Conservation (phyloP, 176 grass and related monocot species). For the Aegilops longissima region DNA sequence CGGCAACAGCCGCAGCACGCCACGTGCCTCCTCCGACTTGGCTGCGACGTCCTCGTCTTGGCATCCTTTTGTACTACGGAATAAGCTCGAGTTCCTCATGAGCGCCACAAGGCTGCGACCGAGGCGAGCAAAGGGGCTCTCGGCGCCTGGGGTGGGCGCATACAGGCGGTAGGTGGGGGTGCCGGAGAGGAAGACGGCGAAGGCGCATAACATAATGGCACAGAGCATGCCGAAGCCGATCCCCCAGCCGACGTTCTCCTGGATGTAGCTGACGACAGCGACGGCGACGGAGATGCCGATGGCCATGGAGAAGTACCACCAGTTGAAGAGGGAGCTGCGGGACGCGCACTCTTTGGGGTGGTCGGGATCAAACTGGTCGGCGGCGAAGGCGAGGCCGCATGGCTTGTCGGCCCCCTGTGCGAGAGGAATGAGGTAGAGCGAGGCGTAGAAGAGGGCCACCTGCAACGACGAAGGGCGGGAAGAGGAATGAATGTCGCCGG, state of each 20-base stretch:
- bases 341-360: background rate
- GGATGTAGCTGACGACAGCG: background rate
- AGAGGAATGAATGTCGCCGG: background rate
- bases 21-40: background rate
- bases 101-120: background rate
- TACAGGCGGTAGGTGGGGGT: background rate
- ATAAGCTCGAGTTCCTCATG: background rate
- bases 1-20: background rate
- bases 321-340: background rate
- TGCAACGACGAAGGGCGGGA: background rate
- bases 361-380: background rate
- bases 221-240: background rate
- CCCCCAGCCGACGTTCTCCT: background rate
- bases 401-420: background rate
- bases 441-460: background rate
- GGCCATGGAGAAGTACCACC: background rate
- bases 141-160: background rate
- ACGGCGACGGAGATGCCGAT: background rate
- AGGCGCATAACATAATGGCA: background rate
- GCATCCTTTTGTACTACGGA: background rate
- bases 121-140: background rate
- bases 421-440: background rate
- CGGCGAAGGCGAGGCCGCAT: background rate
- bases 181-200: background rate
- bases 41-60: background rate